phyloP scores from a whole-genome alignment of 345 rosid genomes.

The Dipteronia sinensis region DNA sequence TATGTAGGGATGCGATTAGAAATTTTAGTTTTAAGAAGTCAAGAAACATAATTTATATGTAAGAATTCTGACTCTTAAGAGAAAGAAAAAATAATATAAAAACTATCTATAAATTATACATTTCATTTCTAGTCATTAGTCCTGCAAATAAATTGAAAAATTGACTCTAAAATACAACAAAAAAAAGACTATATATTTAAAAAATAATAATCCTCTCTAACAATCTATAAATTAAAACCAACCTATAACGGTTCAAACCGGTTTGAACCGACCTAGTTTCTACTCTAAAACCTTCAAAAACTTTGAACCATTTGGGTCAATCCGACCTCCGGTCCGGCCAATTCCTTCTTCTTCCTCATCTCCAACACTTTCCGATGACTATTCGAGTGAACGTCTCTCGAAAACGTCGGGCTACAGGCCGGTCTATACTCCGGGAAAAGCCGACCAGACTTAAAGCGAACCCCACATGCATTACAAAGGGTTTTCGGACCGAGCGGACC shows the following conservation, averaged over 20 bases:
- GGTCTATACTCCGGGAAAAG: slow-evolving; percentile 65
- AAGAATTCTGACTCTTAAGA: not conserved
- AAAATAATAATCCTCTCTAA: slow-evolving; percentile 3
- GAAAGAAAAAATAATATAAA: not conserved
- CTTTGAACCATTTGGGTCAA: slow-evolving; percentile 33
- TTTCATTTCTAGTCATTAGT: not conserved
- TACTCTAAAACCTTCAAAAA: slow-evolving; percentile 30
- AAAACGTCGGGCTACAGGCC: slow-evolving; percentile 63
- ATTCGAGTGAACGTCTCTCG: slow-evolving; percentile 47
- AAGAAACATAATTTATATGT: not conserved
- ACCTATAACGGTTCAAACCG: slow-evolving; percentile 13
- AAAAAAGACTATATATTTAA: not conserved
- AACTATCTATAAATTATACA: not conserved
- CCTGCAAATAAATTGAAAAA: slow-evolving; percentile 10
- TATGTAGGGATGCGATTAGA: not conserved
- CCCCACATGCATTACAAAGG: slow-evolving; percentile 65
- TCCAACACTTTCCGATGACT: slow-evolving; percentile 61
- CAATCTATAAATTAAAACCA: not conserved
- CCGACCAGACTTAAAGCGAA: slow-evolving; percentile 62
- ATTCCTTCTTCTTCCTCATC: slow-evolving; percentile 47
- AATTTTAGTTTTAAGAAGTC: not conserved
- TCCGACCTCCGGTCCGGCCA: slow-evolving; percentile 21
- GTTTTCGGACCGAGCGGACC: slow-evolving; percentile 64
- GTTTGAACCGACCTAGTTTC: slow-evolving; percentile 18
- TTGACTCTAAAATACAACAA: slow-evolving; percentile 9